Evolutionary conservation across 305 asterid genomes (phyloP), one percentile per base, ranked within the genome.

Genomic region (Lippia alba): DNA sequence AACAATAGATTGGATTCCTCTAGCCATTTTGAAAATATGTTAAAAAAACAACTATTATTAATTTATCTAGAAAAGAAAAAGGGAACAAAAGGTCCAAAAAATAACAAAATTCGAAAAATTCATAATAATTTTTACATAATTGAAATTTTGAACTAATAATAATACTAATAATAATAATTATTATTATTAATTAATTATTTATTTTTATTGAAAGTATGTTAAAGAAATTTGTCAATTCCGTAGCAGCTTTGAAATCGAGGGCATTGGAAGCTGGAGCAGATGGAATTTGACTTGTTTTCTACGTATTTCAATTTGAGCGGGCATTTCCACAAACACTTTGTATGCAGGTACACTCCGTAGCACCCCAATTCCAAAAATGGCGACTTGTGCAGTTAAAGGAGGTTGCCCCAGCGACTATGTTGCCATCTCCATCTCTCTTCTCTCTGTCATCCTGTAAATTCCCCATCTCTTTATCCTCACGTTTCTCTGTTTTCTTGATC

Each of bases 331-430:
- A 46, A 78, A 76, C 67, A 58, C 54, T 33, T 73, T n/a, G n/a
- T n/a, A 56, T 60, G 53, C 78, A 24, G 44, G 53, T 61, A 15
- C 72, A 40, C 68, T 40, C 69, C 64, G 54, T 75, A 74, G 72
- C 65, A 65, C 56, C 80, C 70, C 74, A 62, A 63, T 46, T 51
- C 79, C 14, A 78, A 78, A 79, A 71, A 91, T 91, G 97, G 83
- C 77, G 76, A 78, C 76, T 61, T 91, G 97, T 66, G 94, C 90
- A 4, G 84, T 62, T 6, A 79, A 78, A 69, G 97, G 97, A 68
- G 95, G 97, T 71, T 91, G 95, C 75, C 89, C 92, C 61, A 89
- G 89, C 70, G 97, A 89, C 76, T 91, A 87, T 61, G 81, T 82
- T 30, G 87, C 96, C 49, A 16, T 89, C 67, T 84, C 95, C 66